These are phyloP conservation scores for Ophiocordyceps robertsii DNA, from an alignment of 2,329 filamentous ascomycete species.

Conservation along the genomic window DNA sequence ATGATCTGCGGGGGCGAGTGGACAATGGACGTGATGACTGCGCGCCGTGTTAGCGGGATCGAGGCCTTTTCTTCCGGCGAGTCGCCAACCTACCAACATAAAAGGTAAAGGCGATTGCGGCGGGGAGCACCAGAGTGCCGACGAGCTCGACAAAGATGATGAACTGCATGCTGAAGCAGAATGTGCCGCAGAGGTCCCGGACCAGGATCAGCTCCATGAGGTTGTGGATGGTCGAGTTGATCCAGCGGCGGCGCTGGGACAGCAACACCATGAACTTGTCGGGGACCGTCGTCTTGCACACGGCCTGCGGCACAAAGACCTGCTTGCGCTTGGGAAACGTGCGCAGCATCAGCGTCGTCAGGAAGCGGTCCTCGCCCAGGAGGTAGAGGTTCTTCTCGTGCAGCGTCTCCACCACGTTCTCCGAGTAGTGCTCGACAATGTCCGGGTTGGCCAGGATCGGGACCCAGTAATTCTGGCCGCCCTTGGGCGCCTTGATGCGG, in stretches of 20 bases:
- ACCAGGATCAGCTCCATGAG: slow-evolving; percentile 95
- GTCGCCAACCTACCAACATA: slow-evolving; percentile 64
- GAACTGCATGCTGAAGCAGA: slow-evolving; percentile 99
- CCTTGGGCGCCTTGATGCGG: slow-evolving; percentile 97
- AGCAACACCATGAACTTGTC: slow-evolving; percentile 85
- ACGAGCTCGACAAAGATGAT: slow-evolving; percentile 91
- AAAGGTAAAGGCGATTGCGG: slow-evolving; percentile 92
- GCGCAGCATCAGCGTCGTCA: slow-evolving; percentile 94
- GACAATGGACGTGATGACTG: slow-evolving; percentile 78
- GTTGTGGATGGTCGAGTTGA: slow-evolving; percentile 98
- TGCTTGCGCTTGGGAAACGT: slow-evolving; percentile 99
- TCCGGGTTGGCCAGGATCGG: slow-evolving; percentile 97
- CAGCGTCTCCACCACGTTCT: slow-evolving; percentile 95
- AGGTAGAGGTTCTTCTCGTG: slow-evolving; percentile 95
- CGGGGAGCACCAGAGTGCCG: slow-evolving; percentile 86
- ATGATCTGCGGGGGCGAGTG: slow-evolving; percentile 69
- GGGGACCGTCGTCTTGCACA: slow-evolving; percentile 96
- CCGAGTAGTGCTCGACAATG: slow-evolving; percentile 97
- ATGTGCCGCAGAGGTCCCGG: slow-evolving; percentile 90
- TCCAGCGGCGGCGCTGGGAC: slow-evolving; percentile 93
- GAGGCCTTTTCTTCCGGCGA: not conserved
- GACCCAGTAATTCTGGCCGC: slow-evolving; percentile 98
- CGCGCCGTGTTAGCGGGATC: not conserved
- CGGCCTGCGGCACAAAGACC: slow-evolving; percentile 93
- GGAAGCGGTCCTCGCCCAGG: slow-evolving; percentile 85